A percentile compares a stretch with the other conserved stretches of the same genome.
Evolutionary conservation across 2,329 filamentous ascomycete species (phyloP).

Genomic region (Macrophomina phaseolina): DNA sequence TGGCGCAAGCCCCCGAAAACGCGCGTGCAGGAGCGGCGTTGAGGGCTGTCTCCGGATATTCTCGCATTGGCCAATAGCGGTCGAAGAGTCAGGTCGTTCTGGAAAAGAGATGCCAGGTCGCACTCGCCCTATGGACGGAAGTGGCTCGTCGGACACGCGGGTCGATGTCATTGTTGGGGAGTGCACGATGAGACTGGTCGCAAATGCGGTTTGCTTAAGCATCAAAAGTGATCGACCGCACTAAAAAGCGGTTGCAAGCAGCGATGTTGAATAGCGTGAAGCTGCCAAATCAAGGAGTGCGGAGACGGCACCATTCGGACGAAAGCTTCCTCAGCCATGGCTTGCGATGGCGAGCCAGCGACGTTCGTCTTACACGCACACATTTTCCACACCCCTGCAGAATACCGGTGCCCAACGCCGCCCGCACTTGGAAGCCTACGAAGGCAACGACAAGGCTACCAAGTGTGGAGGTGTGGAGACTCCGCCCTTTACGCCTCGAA

Average conservation of each 20-base stretch:
- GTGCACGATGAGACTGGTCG: slow-evolving; percentile 9
- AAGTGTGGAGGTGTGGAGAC: neutral
- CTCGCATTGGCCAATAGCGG: slow-evolving; percentile 6
- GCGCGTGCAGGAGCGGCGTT: slow-evolving; percentile 12
- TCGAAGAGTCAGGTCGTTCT: neutral
- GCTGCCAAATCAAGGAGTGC: slow-evolving; percentile 6
- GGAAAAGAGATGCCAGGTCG: neutral
- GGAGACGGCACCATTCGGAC: slow-evolving; percentile 21
- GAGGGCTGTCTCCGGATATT: neutral
- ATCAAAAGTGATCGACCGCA: slow-evolving; percentile 11
- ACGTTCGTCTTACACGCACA: slow-evolving; percentile 16
- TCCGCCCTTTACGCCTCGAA: neutral
- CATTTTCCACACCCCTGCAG: slow-evolving; percentile 4
- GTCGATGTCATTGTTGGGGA: slow-evolving; percentile 15
- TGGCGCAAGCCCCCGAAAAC: neutral
- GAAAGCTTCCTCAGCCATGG: slow-evolving; percentile 1
- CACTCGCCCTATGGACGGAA: neutral
- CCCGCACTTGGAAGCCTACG: neutral
- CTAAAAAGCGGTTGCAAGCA: slow-evolving; percentile 2
- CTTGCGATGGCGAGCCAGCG: neutral
- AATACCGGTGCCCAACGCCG: slow-evolving; percentile 15
- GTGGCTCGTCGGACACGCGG: slow-evolving; percentile 21
- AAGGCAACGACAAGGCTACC: slow-evolving; percentile 6
- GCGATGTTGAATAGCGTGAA: neutral
- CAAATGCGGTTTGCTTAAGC: neutral